Evolutionary conservation across 1,284 basidiomycete genomes (phyloP).

Genomic region (Ganoderma lucidum): DNA sequence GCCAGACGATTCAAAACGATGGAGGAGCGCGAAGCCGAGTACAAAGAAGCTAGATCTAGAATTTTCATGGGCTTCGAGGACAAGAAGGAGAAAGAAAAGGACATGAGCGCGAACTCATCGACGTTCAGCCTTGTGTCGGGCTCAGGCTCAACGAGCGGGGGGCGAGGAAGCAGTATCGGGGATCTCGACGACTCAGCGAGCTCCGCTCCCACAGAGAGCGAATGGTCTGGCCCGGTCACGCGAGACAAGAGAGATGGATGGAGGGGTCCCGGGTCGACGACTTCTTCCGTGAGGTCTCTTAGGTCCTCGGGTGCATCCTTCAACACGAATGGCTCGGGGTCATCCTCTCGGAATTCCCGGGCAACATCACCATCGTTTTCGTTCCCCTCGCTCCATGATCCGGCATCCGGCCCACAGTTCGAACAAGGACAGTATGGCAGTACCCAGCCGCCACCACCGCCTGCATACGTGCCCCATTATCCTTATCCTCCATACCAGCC

Average conservation of each 20-base stretch:
- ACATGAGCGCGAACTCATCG: constrained; percentile 78
- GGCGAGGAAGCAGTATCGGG: constrained; percentile 61
- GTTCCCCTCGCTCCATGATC: constrained; percentile 75
- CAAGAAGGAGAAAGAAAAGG: constrained; percentile 76
- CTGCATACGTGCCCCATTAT: constrained; percentile 42
- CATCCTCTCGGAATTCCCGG: constrained; percentile 72
- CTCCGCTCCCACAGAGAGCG: constrained; percentile 79
- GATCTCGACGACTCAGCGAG: constrained; percentile 73
- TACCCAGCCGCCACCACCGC: constrained; percentile 46
- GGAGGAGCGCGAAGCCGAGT: constrained; percentile 83
- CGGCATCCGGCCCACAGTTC: constrained; percentile 54
- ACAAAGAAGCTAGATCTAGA: constrained; percentile 81
- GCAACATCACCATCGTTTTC: constrained; percentile 78
- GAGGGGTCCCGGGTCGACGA: constrained; percentile 52
- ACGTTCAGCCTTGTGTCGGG: constrained; percentile 73
- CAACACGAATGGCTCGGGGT: constrained; percentile 60
- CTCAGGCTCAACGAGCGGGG: constrained; percentile 66
- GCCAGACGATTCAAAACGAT: constrained; percentile 77
- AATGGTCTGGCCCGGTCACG: constrained; percentile 72
- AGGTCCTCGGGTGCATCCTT: constrained; percentile 59
- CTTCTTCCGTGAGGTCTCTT: constrained; percentile 63
- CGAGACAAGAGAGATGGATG: constrained; percentile 61
- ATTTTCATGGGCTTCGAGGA: constrained; percentile 86
- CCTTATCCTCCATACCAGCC: constrained; percentile 43
- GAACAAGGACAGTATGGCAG: constrained; percentile 52